Evolutionary conservation across 2,329 filamentous ascomycete genomes (phyloP), one percentile per base, ranked within the genome.

Genomic region (Microdochium bolleyi): DNA sequence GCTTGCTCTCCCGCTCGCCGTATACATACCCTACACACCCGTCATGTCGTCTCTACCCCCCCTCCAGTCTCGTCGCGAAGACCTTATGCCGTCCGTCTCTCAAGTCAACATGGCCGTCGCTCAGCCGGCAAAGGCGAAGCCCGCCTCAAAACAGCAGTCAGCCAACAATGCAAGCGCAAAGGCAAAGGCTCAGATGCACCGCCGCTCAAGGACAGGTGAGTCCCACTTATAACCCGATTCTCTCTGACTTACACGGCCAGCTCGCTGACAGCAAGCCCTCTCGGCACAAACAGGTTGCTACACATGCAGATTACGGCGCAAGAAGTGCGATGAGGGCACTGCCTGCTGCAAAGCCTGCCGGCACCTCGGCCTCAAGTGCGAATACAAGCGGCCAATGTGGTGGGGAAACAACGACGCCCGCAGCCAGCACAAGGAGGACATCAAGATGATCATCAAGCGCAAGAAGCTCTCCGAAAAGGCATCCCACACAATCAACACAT

Each of bases 371-470:
- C 79, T 99, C 53, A 79, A 80, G 64, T 99, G 94, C 75, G 91
- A 97, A 76, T 99, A 97, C 76, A 96, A 95, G 79, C 79, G 92
- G 66, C 94, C 94, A 37, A 83, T 89, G 73, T 99, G 94, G 94
- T 99, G 94, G 94, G 88, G 87, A 73, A 96, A 94, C 77, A 88
- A 88, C 65, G 91, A 96, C 58, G 84, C 88, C 65, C 81, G 94
- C 61, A 83, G 87, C 62, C 75, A 85, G 53, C 90, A 96, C 69
- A 99, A 97, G 75, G 94, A 97, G 67, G 76, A 86, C 61, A 95
- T 99, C 79, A 99, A 99, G 80, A 87, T 88, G 71, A 89, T 92
- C 71, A 97, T 99, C 78, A 96, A 96, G 83, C 84, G 87, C 67
- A 97, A 94, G 67, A 97, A 97, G 81, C 79, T 95, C 60, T 85